A percentile compares a stretch with the other conserved stretches of the same genome.
Conservation (phyloP, 495 filamentous ascomycete genomes). For the Aspergillus nanangensis region DNA sequence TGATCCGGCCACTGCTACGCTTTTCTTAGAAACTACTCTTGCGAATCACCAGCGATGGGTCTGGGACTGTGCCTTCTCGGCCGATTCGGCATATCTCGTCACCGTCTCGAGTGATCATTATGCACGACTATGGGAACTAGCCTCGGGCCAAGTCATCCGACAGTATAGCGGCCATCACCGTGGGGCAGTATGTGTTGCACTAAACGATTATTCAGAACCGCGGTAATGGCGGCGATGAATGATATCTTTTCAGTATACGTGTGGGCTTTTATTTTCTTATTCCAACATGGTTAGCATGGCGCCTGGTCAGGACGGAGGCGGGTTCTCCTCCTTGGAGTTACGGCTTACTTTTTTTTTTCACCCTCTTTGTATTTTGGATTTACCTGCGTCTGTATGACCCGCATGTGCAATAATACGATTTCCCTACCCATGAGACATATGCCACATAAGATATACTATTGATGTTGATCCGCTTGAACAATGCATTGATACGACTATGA, state of each 20-base stretch:
- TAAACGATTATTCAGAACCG: constrained; percentile 92
- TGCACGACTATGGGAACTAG: constrained; percentile 92
- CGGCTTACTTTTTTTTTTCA: constrained; percentile 5
- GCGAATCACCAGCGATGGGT: constrained; percentile 97
- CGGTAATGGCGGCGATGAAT: constrained; percentile 23
- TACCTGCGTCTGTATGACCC: neutral
- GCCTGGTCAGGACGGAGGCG: constrained; percentile 10
- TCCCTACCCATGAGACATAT: too few species aligned
- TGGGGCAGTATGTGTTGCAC: constrained; percentile 89
- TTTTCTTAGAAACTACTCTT: constrained; percentile 86
- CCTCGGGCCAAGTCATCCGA: constrained; percentile 79
- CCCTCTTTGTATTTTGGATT: constrained; percentile 4
- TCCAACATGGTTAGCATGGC: constrained; percentile 19
- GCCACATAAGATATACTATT: too few species aligned
- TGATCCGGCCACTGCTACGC: constrained; percentile 42
- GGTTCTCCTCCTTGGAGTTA: constrained; percentile 1
- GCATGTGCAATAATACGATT: neutral
- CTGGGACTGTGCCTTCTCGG: constrained; percentile 98
- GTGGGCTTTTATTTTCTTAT: constrained; percentile 10
- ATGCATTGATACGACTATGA: neutral
- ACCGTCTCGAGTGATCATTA: constrained; percentile 98
- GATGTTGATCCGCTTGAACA: too few species aligned
- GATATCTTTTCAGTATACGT: too few species aligned
- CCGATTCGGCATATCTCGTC: constrained; percentile 94
- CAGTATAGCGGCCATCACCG: constrained; percentile 98